These are phyloP conservation scores for Citrus glauca DNA, from an alignment of 345 rosid genomes.

Conservation along the genomic window DNA sequence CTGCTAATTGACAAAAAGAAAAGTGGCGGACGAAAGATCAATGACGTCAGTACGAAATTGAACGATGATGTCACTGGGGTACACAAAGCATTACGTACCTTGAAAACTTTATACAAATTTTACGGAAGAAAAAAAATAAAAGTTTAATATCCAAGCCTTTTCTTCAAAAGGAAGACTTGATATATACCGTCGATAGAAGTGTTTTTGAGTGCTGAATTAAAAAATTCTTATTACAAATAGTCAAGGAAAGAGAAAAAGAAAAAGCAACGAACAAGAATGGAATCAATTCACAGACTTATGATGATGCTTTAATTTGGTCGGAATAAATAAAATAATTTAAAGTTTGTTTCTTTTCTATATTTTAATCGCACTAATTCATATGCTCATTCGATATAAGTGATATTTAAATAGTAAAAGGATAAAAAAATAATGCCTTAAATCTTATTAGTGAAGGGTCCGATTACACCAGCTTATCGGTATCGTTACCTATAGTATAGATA, in stretches of 20 bases:
- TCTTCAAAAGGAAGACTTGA: too few relatives aligned
- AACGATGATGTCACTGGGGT: background rate
- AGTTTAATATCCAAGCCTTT: too few relatives aligned
- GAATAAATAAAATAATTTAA: too few relatives aligned
- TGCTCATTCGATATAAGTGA: background rate
- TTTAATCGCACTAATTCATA: background rate
- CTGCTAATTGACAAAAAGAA: background rate
- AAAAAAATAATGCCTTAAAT: too few relatives aligned
- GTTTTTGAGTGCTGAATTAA: background rate
- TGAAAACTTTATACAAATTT: too few relatives aligned
- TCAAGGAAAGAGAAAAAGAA: too few relatives aligned
- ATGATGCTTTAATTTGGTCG: background rate
- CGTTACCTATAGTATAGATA: accelerated
- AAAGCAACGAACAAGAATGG: background rate
- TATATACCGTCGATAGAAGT: background rate
- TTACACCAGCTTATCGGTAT: accelerated
- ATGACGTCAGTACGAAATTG: background rate
- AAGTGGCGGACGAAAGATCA: background rate
- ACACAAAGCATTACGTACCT: background rate
- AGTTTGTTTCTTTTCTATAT: background rate
- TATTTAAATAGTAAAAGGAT: too few relatives aligned
- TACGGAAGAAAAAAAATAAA: too few relatives aligned
- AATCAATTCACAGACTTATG: background rate
- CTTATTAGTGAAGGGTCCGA: too few relatives aligned
- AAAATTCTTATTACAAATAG: background rate